These are phyloP conservation scores for Brachypodium distachyon DNA, from an alignment of 202 grass and related monocot genomes.

Conservation along the genomic window DNA sequence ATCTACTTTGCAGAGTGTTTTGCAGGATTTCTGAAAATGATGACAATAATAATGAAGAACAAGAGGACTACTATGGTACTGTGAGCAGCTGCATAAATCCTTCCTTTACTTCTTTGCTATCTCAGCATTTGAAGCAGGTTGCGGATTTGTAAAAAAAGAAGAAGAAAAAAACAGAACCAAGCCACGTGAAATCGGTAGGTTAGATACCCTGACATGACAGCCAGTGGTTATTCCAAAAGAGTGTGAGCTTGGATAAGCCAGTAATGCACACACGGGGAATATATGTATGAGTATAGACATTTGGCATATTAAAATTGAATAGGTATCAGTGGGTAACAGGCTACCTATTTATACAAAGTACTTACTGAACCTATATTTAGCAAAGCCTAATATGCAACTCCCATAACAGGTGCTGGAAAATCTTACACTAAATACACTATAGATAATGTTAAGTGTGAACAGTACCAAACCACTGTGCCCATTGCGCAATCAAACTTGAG, in stretches of 20 bases:
- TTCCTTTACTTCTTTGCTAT: neutral
- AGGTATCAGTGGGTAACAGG: neutral
- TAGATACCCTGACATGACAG: neutral
- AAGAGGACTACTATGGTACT: neutral
- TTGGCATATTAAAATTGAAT: neutral
- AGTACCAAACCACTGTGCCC: slow-evolving; percentile 94
- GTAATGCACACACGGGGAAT: neutral
- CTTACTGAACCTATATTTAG: neutral
- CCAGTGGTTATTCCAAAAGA: neutral
- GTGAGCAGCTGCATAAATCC: neutral
- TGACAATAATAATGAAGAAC: neutral
- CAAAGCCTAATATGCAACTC: neutral
- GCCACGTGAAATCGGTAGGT: neutral
- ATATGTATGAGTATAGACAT: neutral
- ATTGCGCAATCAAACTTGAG: slow-evolving; percentile 78
- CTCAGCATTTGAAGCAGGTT: neutral
- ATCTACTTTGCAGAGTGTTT: neutral
- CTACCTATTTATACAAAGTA: neutral
- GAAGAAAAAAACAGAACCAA: slow-evolving; percentile 3
- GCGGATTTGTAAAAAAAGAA: no score
- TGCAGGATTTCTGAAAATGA: neutral
- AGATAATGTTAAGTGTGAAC: neutral
- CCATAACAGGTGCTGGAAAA: neutral
- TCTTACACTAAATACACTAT: neutral
- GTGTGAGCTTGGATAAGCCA: neutral